Conservation (phyloP, 1,284 basidiomycete genomes). For the Sparassis latifolia region DNA sequence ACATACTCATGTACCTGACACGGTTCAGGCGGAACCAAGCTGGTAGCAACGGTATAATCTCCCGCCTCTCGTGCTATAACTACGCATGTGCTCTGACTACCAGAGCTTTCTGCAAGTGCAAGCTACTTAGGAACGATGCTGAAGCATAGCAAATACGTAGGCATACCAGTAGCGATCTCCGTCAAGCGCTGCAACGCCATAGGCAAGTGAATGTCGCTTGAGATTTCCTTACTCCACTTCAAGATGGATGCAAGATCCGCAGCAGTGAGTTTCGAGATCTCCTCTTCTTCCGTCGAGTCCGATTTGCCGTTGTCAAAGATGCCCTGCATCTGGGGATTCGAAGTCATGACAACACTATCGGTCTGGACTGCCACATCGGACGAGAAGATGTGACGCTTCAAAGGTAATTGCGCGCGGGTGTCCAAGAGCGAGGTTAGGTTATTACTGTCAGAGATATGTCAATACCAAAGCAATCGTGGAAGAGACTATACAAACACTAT, state of each 20-base stretch:
- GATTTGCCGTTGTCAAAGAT: conserved; percentile 28
- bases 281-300: conserved; percentile 43
- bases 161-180: conserved; percentile 58
- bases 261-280: conserved; percentile 42
- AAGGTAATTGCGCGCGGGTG: conserved; percentile 34
- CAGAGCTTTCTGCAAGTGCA: conserved; percentile 46
- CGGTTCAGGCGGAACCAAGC: conserved; percentile 48
- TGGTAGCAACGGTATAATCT: conserved; percentile 63
- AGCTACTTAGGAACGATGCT: background rate
- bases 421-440: conserved; percentile 43
- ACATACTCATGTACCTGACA: conserved; percentile 65
- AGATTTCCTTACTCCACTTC: conserved; percentile 68
- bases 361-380: conserved; percentile 60
- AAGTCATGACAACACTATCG: conserved; percentile 37
- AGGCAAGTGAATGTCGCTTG: conserved; percentile 59
- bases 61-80: conserved; percentile 62
- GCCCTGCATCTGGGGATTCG: conserved; percentile 24
- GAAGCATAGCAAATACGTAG: background rate
- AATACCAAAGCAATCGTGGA: background rate
- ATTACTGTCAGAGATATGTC: conserved; percentile 29
- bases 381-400: conserved; percentile 50
- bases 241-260: conserved; percentile 56
- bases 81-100: conserved; percentile 60
- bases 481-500: conserved; percentile 45
- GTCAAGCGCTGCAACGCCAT: conserved; percentile 59